phyloP scores from a whole-genome alignment of 1,139 yeast species.

The Blastobotrys indianensis region DNA sequence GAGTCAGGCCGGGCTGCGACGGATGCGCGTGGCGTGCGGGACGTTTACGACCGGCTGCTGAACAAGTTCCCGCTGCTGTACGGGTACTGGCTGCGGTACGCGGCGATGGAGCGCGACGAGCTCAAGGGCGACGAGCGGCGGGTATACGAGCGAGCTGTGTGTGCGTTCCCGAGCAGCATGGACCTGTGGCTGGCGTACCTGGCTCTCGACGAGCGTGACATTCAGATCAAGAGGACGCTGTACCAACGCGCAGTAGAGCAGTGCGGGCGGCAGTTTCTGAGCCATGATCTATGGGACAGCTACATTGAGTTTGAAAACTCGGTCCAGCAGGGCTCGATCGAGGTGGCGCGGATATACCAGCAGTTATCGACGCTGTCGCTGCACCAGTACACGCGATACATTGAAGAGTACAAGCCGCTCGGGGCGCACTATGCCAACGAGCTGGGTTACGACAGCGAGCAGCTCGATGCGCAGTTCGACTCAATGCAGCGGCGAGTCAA shows the following conservation, averaged over 20 bases:
- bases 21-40: constrained; percentile 4
- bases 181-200: constrained; percentile 73
- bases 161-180: constrained; percentile 48
- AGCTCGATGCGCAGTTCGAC: background rate
- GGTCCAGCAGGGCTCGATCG: constrained; percentile 28
- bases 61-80: constrained; percentile 61
- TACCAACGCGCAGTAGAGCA: constrained; percentile 57
- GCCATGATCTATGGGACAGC: constrained; percentile 70
- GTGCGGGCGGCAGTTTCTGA: constrained; percentile 68
- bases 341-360: constrained; percentile 19
- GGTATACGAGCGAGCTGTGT: constrained; percentile 52
- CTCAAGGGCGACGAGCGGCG: constrained; percentile 36
- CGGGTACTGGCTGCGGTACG: constrained; percentile 78
- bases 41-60: constrained; percentile 51
- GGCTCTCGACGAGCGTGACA: constrained; percentile 34
- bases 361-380: constrained; percentile 62
- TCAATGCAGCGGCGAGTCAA: constrained; percentile 2
- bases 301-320: constrained; percentile 55
- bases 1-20: constrained; percentile 13
- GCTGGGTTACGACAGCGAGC: no score
- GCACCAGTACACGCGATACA: constrained; percentile 65
- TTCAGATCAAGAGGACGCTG: constrained; percentile 22
- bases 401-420: constrained; percentile 28
- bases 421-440: no score
- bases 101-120: constrained; percentile 54